Evolutionary conservation across 495 filamentous ascomycete genomes (phyloP).

Genomic region (Astrothelium macrocarpum): DNA sequence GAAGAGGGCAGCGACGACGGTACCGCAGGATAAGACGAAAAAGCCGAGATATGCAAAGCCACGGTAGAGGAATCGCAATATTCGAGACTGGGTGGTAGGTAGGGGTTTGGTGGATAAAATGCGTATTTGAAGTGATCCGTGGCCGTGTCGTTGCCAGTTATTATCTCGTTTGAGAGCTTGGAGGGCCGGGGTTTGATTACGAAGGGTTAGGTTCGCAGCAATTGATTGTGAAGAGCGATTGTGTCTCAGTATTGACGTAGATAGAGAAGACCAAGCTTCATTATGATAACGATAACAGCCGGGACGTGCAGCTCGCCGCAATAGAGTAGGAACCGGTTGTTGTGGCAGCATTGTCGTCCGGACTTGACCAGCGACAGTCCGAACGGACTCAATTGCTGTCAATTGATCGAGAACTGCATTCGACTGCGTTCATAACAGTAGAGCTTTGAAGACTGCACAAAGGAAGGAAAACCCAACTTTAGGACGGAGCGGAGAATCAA

Average conservation of each 20-base stretch:
- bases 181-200: background rate
- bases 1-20: conserved; percentile 70
- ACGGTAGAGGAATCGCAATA: conserved; percentile 38
- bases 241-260: background rate
- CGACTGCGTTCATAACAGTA: background rate
- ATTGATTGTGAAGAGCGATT: background rate
- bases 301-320: background rate
- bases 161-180: background rate
- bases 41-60: conserved; percentile 49
- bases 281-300: background rate
- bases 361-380: background rate
- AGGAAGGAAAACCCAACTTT: too few relatives aligned
- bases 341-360: background rate
- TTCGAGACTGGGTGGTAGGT: conserved; percentile 16
- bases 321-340: background rate
- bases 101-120: conserved; percentile 18
- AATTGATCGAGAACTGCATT: background rate
- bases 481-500: too few relatives aligned
- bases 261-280: background rate
- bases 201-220: background rate
- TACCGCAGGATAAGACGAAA: conserved; percentile 44
- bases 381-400: background rate
- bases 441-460: background rate
- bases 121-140: background rate
- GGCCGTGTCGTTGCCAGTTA: background rate